Conservation (phyloP, 2,329 filamentous ascomycete species). For the Mollisiaceae sp. region DNA sequence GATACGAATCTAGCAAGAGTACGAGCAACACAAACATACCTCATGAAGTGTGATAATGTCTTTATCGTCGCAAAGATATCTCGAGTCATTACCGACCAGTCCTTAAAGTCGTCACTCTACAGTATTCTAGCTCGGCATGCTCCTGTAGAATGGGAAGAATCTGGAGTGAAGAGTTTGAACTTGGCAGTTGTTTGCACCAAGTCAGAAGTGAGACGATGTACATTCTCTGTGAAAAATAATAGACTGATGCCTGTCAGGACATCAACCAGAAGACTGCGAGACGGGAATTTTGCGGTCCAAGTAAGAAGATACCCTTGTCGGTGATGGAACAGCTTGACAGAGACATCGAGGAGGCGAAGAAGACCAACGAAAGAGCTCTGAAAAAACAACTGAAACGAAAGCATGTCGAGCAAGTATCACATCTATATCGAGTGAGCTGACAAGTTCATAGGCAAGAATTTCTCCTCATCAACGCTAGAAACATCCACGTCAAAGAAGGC, state of each 20-base stretch:
- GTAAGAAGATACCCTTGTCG: slow-evolving; percentile 31
- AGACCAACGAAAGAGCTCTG: slow-evolving; percentile 24
- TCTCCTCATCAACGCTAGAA: slow-evolving; percentile 42
- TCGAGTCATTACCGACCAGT: slow-evolving; percentile 43
- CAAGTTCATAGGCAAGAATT: slow-evolving; percentile 35
- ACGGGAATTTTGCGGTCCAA: slow-evolving; percentile 38
- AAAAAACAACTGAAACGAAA: slow-evolving; percentile 39
- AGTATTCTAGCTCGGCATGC: slow-evolving; percentile 40
- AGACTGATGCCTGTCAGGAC: slow-evolving; percentile 34
- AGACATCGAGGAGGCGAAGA: slow-evolving; percentile 39
- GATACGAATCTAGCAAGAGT: slow-evolving; percentile 46
- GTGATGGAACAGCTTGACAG: slow-evolving; percentile 38
- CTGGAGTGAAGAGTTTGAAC: slow-evolving; percentile 33
- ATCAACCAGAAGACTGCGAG: slow-evolving; percentile 40
- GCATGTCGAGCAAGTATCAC: slow-evolving; percentile 25
- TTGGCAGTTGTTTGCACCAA: slow-evolving; percentile 45
- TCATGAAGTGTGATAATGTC: slow-evolving; percentile 44
- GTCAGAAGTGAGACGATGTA: slow-evolving; percentile 36
- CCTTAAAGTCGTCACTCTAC: slow-evolving; percentile 43
- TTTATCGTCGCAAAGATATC: slow-evolving; percentile 45
- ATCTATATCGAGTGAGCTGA: slow-evolving; percentile 14
- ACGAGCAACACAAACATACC: slow-evolving; percentile 44
- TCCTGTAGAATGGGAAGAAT: slow-evolving; percentile 28
- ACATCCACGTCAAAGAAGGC: slow-evolving; percentile 39
- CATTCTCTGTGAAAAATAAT: neutral